Evolutionary conservation across 352 stramenopile species (phyloP).

Genomic region (Blastocystis sp.): DNA sequence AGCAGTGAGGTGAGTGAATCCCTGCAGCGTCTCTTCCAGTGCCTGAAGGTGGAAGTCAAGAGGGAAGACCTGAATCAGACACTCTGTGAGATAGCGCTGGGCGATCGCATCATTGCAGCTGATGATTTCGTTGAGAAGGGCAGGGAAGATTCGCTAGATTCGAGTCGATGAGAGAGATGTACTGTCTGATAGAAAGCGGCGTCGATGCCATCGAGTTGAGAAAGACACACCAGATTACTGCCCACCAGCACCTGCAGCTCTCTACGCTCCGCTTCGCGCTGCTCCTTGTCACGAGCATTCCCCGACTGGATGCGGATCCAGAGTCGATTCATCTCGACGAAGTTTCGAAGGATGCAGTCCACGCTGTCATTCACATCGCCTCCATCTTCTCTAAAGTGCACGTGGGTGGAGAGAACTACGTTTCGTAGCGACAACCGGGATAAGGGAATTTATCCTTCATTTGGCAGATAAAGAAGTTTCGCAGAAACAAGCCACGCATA

Average conservation of each 20-base stretch:
- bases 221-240: slow-evolving; percentile 91
- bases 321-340: slow-evolving; percentile 92
- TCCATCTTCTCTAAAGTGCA: slow-evolving; percentile 51
- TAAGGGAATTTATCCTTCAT: slow-evolving; percentile 65
- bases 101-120: slow-evolving; percentile 88
- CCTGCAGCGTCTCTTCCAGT: slow-evolving; percentile 79
- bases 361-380: slow-evolving; percentile 81
- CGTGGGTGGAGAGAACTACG: not conserved
- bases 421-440: slow-evolving; percentile 42
- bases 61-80: slow-evolving; percentile 93
- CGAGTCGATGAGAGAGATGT: not conserved
- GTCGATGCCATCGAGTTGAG: slow-evolving; percentile 86
- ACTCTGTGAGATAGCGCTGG: slow-evolving; percentile 97
- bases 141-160: slow-evolving; percentile 73
- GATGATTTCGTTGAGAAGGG: slow-evolving; percentile 85
- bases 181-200: slow-evolving; percentile 78
- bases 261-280: slow-evolving; percentile 78
- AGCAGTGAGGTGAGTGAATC: slow-evolving; percentile 77
- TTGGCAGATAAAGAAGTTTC: slow-evolving; percentile 85
- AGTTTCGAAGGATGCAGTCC: slow-evolving; percentile 91
- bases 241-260: slow-evolving; percentile 92
- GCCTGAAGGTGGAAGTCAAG: slow-evolving; percentile 93
- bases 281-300: slow-evolving; percentile 73
- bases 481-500: slow-evolving; percentile 91
- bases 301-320: slow-evolving; percentile 94